A percentile compares a stretch with the other conserved stretches of the same genome.
phyloP scores from a whole-genome alignment of 306 rosid species.

The Prunus davidiana region DNA sequence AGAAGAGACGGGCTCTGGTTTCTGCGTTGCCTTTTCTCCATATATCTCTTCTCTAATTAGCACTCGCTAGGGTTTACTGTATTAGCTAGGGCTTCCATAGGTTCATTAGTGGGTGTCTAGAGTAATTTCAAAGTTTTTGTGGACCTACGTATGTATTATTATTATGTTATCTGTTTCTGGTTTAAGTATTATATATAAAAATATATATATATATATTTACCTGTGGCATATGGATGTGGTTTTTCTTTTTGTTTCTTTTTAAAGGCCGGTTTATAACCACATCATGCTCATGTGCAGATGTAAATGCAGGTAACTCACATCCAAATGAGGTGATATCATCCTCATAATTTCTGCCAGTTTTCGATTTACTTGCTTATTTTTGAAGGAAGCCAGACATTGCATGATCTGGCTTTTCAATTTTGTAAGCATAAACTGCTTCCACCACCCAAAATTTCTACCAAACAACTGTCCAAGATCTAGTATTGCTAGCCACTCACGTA shows the following conservation, averaged over 20 bases:
- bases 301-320: neutral
- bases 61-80: neutral
- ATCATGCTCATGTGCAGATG: neutral
- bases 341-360: slow-evolving; percentile 9
- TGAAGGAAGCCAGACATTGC: slow-evolving; percentile 9
- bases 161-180: neutral
- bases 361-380: slow-evolving; percentile 28
- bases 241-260: neutral
- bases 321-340: slow-evolving; percentile 30
- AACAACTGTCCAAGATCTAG: neutral
- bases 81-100: slow-evolving; percentile 14
- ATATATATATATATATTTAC: neutral
- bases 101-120: neutral
- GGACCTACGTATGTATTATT: slow-evolving; percentile 29
- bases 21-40: slow-evolving; percentile 7
- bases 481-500: neutral
- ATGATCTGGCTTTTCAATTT: slow-evolving; percentile 3
- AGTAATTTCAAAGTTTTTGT: slow-evolving; percentile 29
- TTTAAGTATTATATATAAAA: neutral
- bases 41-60: neutral
- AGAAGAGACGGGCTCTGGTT: slow-evolving; percentile 15
- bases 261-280: neutral
- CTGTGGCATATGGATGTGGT: neutral
- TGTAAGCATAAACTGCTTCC: slow-evolving; percentile 7
- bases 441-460: slow-evolving; percentile 4